Evolutionary conservation across 2,329 filamentous ascomycete genomes (phyloP).

Genomic region (Botrytis porri): DNA sequence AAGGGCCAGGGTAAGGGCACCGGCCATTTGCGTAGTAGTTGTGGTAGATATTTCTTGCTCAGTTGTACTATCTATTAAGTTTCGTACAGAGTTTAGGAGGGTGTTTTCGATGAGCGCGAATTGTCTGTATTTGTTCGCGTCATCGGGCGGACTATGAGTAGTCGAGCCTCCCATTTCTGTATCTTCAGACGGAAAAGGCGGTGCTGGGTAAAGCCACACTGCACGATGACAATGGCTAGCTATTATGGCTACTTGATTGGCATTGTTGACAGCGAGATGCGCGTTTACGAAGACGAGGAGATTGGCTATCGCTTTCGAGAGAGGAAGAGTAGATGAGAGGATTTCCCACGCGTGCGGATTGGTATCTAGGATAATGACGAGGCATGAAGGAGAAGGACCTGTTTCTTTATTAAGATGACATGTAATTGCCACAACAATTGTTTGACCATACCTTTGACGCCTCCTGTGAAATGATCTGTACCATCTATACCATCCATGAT

Average conservation of each 20-base stretch:
- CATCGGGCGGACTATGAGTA: constrained; percentile 32
- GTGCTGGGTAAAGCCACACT: constrained; percentile 80
- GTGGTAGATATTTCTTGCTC: constrained; percentile 60
- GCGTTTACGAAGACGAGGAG: constrained; percentile 96
- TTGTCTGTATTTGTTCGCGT: constrained; percentile 87
- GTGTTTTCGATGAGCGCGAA: constrained; percentile 84
- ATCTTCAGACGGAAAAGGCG: constrained; percentile 47
- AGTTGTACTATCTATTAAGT: constrained; percentile 69
- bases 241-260: constrained; percentile 88
- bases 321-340: constrained; percentile 68
- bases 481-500: constrained; percentile 66
- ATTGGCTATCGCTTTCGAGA: constrained; percentile 81
- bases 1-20: constrained; percentile 84
- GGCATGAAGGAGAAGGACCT: constrained; percentile 71
- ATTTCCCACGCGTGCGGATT: constrained; percentile 93
- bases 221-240: constrained; percentile 85
- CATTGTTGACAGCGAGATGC: constrained; percentile 89
- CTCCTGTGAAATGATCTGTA: constrained; percentile 51
- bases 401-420: constrained; percentile 22
- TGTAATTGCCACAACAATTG: neutral
- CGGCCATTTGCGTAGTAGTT: constrained; percentile 83
- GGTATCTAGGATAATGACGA: constrained; percentile 90
- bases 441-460: constrained; percentile 44
- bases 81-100: constrained; percentile 69
- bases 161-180: constrained; percentile 54